Evolutionary conservation across 2,329 filamentous ascomycete species (phyloP).

Genomic region (Verticillium dahliae): DNA sequence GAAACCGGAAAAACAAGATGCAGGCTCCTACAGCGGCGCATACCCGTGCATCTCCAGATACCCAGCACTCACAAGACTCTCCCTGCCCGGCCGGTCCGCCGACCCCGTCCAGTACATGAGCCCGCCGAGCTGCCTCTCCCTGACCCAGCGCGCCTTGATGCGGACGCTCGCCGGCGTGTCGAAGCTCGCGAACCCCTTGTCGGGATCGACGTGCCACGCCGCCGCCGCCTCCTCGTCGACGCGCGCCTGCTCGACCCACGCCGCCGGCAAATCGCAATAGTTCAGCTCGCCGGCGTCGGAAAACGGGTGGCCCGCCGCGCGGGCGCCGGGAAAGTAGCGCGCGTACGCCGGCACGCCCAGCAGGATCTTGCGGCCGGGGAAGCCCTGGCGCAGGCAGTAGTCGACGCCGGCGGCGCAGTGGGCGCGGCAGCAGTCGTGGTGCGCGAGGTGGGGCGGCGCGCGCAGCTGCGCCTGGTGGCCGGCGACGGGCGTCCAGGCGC

Average conservation of each 20-base stretch:
- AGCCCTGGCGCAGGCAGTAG: slow-evolving; percentile 45
- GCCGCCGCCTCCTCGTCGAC: slow-evolving; percentile 48
- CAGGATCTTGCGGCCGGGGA: slow-evolving; percentile 51
- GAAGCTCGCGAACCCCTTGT: slow-evolving; percentile 54
- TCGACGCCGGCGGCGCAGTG: slow-evolving; percentile 46
- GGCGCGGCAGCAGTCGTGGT: not conserved
- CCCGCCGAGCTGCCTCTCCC: slow-evolving; percentile 47
- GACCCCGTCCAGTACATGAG: slow-evolving; percentile 65
- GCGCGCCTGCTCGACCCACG: slow-evolving; percentile 30
- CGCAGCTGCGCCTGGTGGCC: slow-evolving; percentile 61
- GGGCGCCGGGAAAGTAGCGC: slow-evolving; percentile 50
- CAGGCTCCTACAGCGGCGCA: not conserved
- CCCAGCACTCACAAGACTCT: slow-evolving; percentile 55
- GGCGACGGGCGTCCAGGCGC: slow-evolving; percentile 52
- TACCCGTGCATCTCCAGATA: slow-evolving; percentile 38
- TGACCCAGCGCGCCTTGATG: slow-evolving; percentile 55
- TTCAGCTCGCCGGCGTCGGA: slow-evolving; percentile 47
- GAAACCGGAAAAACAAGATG: too few relatives aligned
- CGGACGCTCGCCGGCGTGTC: slow-evolving; percentile 55
- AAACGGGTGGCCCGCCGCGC: slow-evolving; percentile 46
- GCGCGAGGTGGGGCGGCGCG: slow-evolving; percentile 23
- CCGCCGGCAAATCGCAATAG: slow-evolving; percentile 52
- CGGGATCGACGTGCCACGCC: slow-evolving; percentile 47
- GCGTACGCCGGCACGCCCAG: slow-evolving; percentile 60
- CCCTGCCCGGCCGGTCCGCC: slow-evolving; percentile 44